Evolutionary conservation across 768 basidiomycete genomes (phyloP), one percentile per base, ranked within the genome.

Genomic region (Fibroporia radiculosa): DNA sequence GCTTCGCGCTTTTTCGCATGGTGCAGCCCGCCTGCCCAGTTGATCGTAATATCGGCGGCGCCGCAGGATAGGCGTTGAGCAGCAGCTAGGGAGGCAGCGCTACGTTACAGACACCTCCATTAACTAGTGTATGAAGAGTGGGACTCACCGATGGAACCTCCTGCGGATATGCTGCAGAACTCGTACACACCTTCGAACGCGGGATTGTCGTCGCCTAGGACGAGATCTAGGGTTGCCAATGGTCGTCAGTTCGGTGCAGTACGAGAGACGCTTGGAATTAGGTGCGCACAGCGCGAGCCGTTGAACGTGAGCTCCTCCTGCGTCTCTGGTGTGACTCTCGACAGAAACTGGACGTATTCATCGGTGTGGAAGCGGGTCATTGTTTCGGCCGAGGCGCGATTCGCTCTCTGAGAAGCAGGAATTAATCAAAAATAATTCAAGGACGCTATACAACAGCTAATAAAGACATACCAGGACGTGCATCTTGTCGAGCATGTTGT

Each of bases 1-100:
- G 95, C 96, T 67, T 97, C 96, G 44, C 88, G 79, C 63, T 97
- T 98, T 69, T 99, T 99, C n/a, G 96, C 96, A 63, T 99, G 96
- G 65, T 99, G 96, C 3, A 99, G 74, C 2, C 96, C 96, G 7
- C 96, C 96, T 0, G 96, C 92, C 96, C 93, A 97, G 66, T 97
- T 96, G 50, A 97, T 89, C 0, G 84, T 82, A 37, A 86, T 78
- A 54, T 88, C 84, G 2, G 92, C 74, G 1, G 84, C 72, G 1
- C 93, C 93, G 3, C 78, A 75, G 37, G 84, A 74, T 48, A 98
- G 72, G 18, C 84, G 72, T 51, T 88, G 77, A 0, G 93, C 89
- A 12, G 86, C 92, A 55, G 75, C 90, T 91, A 47, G 18, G 20
- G 19, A 10, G 18, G 20, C 12, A 8, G 35, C 3, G 12, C 36